Conservation (phyloP, 2,329 filamentous ascomycete genomes). For the Fusarium burgessii region DNA sequence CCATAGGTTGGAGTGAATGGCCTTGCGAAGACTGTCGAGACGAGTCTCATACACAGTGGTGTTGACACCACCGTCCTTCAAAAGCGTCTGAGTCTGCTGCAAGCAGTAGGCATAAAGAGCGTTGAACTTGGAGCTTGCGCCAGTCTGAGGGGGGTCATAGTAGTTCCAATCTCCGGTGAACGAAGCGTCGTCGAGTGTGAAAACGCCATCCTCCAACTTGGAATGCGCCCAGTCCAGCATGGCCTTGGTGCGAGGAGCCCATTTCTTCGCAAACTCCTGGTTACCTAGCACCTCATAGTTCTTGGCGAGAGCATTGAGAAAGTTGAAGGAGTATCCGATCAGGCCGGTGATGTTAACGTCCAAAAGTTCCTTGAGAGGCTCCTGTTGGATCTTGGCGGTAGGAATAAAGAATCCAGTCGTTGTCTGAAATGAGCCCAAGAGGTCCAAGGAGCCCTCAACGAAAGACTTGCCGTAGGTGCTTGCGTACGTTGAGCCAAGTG, state of each 20-base stretch:
- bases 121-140: constrained; percentile 4
- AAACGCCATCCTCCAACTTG: fast-evolving
- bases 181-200: not conserved
- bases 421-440: not conserved
- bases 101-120: not conserved
- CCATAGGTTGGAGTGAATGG: not conserved
- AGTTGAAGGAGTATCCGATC: not conserved
- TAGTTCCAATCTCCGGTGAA: constrained; percentile 12
- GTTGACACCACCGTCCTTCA: not conserved
- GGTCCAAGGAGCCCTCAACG: not conserved
- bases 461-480: constrained; percentile 10
- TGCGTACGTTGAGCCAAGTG: not conserved
- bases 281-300: not conserved
- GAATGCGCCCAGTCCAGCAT: constrained; percentile 9
- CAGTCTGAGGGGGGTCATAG: not conserved
- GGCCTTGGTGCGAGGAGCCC: not conserved
- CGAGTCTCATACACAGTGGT: not conserved
- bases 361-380: fast-evolving
- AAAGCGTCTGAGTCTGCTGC: fast-evolving
- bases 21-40: not conserved
- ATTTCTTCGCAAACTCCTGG: fast-evolving
- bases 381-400: constrained; percentile 1
- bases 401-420: constrained; percentile 6
- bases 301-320: not conserved
- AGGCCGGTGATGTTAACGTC: constrained; percentile 5